Base-by-base conservation (phyloP, 768 basidiomycete genomes). In the Xanthoconium purpureum region DNA sequence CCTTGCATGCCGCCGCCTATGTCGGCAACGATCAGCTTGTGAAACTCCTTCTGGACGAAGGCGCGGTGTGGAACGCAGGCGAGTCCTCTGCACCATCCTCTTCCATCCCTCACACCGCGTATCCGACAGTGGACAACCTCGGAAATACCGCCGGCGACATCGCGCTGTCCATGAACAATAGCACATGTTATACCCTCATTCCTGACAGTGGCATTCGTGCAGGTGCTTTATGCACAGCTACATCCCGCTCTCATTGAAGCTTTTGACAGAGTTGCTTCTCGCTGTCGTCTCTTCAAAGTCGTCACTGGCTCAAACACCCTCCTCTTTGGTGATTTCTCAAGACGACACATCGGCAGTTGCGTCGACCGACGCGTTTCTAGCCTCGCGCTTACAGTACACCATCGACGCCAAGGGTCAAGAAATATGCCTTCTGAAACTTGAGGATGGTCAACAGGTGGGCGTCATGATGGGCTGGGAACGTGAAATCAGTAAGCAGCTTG, bases 381-480 rank as follows among this genome's bases (percentile, higher is more conserved):
- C 80, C 3, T 88, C 91, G 3, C 78, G 74, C 50, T 74, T 98
- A 39, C 77, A 77, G 37, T 98, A 84, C 71, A 80, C 77, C 11
- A 77, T 72, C 35, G 94, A 96, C 67, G 75, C 79, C 33, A 71
- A 80, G 36, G 92, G 89, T 2, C 92, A 94, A 70, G 88, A 93
- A 48, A 82, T 97, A 20, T 97, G 94, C 58, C 72, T 91, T 49
- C 66, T 92, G 50, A 73, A 79, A 56, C 76, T 80, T 3, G 80
- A 77, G 14, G 84, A 84, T 30, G 77, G 73, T 8, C 87, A 88
- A 60, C 88, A 94, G 56, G 82, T 95, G n/a, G 93, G 94, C 13
- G 96, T 99, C 6, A 99, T 99, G 97, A 99, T 99, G 97, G 93
- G 94, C 2, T 99, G 97, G 97, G 97, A 99, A 71, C 73, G 75